These are phyloP conservation scores for Kwoniella europaea DNA, from an alignment of 768 basidiomycete genomes.

Conservation along the genomic window DNA sequence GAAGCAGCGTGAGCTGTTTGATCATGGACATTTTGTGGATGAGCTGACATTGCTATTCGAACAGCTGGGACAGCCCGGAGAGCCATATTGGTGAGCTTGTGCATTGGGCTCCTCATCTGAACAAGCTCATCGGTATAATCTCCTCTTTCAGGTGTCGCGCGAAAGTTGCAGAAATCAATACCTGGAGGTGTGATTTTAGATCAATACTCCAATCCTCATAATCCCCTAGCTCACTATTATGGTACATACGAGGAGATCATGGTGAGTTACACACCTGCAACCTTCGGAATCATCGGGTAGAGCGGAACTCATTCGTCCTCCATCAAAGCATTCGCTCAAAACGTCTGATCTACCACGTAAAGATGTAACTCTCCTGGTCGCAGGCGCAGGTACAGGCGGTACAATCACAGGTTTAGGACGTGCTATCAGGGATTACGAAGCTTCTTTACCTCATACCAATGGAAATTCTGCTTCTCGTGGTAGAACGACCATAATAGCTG, in stretches of 20 bases:
- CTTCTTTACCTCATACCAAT: slow-evolving; percentile 45
- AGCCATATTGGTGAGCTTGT: slow-evolving; percentile 81
- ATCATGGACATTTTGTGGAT: too few relatives aligned
- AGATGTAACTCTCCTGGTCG: slow-evolving; percentile 71
- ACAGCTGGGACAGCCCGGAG: slow-evolving; percentile 77
- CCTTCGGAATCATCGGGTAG: too few relatives aligned
- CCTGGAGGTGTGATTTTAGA: slow-evolving; percentile 87
- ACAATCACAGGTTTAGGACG: slow-evolving; percentile 75
- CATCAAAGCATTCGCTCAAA: slow-evolving; percentile 54
- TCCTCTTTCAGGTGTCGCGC: slow-evolving; percentile 73
- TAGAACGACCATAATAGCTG: slow-evolving; percentile 67
- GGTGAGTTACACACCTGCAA: slow-evolving; percentile 28
- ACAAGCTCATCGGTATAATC: background rate
- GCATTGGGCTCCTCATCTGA: background rate
- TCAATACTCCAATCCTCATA: slow-evolving; percentile 74
- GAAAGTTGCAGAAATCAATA: slow-evolving; percentile 74
- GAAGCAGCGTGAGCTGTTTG: slow-evolving; percentile 51
- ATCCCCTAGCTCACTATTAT: slow-evolving; percentile 87
- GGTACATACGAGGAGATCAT: slow-evolving; percentile 93
- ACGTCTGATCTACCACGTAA: slow-evolving; percentile 62
- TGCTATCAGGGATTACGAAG: slow-evolving; percentile 38
- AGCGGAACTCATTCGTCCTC: background rate
- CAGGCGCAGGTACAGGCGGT: slow-evolving; percentile 92
- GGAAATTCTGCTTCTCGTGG: background rate
- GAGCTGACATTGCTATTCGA: slow-evolving; percentile 9